These are phyloP conservation scores for Neonectria faginata DNA, from an alignment of 2,329 filamentous ascomycete species.

Conservation along the genomic window DNA sequence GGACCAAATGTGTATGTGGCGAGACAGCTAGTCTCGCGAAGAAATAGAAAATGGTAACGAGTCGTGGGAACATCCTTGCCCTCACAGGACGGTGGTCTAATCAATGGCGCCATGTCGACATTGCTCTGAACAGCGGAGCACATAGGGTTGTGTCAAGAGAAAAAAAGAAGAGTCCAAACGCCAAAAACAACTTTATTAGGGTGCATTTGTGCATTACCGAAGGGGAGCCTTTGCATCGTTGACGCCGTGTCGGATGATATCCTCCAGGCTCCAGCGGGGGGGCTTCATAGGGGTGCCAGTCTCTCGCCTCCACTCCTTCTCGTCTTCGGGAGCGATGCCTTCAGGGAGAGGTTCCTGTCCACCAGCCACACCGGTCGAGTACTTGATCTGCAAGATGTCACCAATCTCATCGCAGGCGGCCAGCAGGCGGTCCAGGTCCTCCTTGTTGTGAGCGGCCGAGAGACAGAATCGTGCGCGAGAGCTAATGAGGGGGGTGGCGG, in stretches of 20 bases:
- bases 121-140: conserved; percentile 32
- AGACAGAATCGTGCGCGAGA: conserved; percentile 97
- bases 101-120: conserved; percentile 39
- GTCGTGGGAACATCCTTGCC: conserved; percentile 39
- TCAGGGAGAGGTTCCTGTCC: conserved; percentile 82
- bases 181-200: conserved; percentile 39
- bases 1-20: conserved; percentile 26
- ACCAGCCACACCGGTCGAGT: conserved; percentile 94
- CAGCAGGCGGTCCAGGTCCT: conserved; percentile 91
- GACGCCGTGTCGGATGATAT: conserved; percentile 80
- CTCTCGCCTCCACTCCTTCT: conserved; percentile 73
- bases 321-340: conserved; percentile 76
- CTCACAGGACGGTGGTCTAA: conserved; percentile 41
- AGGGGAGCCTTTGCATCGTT: conserved; percentile 80
- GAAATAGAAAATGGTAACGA: conserved; percentile 35
- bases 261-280: conserved; percentile 86
- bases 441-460: conserved; percentile 96
- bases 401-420: conserved; percentile 93
- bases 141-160: conserved; percentile 31
- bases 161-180: conserved; percentile 41
- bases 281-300: conserved; percentile 76
- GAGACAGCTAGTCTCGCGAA: conserved; percentile 25
- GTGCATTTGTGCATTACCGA: conserved; percentile 59
- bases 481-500: conserved; percentile 93
- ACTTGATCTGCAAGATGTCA: conserved; percentile 93